Evolutionary conservation across 768 basidiomycete genomes (phyloP), one percentile per base, ranked within the genome.

Genomic region (Auricularia sp.): DNA sequence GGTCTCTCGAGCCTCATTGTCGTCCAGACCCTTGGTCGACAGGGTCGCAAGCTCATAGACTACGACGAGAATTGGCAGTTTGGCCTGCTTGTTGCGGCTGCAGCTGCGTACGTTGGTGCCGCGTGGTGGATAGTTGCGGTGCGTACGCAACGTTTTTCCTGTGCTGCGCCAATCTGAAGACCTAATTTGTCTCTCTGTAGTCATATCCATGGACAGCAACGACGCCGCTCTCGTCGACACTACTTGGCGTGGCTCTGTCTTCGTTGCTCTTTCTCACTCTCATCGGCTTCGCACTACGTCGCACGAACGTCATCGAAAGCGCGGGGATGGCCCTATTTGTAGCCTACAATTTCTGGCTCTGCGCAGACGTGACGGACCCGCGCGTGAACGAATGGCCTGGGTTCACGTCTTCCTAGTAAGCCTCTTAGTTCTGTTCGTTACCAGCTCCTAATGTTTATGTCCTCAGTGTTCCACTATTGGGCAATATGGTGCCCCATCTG

Each of bases 281-380:
- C 69, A 96, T 98, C 68, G 95, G 95, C 5, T 95, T 98, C 74
- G 85, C 85, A 7, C 75, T 94, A 67, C 85, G 92, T 64, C 82
- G 92, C 62, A 96, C 94, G 51, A 96, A 96, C 70, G 89, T 96
- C 61, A 88, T 97, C 64, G 95, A 98, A 74, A 93, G 93, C 3
- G 87, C 90, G 2, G 85, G 90, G 61, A 84, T 98, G 34, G 88
- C 92, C 3, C 79, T 95, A 34, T 92, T 95, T 73, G 83, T 97
- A 51, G 91, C 92, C 5, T 94, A 92, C 74, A 92, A 92, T 68
- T 83, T 94, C 39, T 94, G 93, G 93, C 80, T 94, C 39, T 92
- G 91, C 71, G 90, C 83, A 85, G 68, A 82, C 84, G 63, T 85
- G 88, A 85, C 84, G 34, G 86, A 89, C 71, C 83, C 47, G 45